Evolutionary conservation across 2,329 filamentous ascomycete genomes (phyloP).

Genomic region (Aspergillus sp.): DNA sequence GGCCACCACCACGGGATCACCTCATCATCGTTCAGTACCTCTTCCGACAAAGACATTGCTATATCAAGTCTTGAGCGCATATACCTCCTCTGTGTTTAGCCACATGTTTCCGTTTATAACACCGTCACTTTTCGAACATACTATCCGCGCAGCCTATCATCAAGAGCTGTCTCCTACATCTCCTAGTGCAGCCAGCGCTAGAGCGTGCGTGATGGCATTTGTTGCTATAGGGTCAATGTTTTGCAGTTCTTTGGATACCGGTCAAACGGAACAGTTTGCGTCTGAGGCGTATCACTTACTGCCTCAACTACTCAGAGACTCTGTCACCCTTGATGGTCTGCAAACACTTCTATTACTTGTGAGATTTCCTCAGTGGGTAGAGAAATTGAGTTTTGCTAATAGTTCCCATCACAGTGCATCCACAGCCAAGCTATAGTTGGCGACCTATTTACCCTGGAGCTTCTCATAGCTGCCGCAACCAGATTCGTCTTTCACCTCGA

Average conservation of each 20-base stretch:
- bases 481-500: constrained; percentile 13
- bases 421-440: constrained; percentile 1
- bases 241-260: not conserved
- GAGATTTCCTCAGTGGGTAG: not conserved
- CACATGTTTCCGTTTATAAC: constrained; percentile 6
- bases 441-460: not conserved
- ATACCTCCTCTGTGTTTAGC: not conserved
- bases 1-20: not conserved
- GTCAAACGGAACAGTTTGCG: not conserved
- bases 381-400: not conserved
- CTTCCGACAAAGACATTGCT: not conserved
- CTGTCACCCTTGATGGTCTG: constrained; percentile 10
- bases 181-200: constrained; percentile 2
- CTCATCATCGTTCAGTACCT: not conserved
- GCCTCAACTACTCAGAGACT: not conserved
- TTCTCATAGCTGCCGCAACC: not conserved
- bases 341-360: constrained; percentile 13
- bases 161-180: not conserved
- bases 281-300: constrained; percentile 1
- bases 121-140: constrained; percentile 4
- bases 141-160: constrained; percentile 9
- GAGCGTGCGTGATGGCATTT: constrained; percentile 11
- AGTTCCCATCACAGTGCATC: not conserved
- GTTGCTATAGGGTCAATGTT: constrained; percentile 3
- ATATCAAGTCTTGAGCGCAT: not conserved